Evolutionary conservation across 192 early-diverging fungal species (phyloP).

Genomic region (Rhizoclosmatium sp.): DNA sequence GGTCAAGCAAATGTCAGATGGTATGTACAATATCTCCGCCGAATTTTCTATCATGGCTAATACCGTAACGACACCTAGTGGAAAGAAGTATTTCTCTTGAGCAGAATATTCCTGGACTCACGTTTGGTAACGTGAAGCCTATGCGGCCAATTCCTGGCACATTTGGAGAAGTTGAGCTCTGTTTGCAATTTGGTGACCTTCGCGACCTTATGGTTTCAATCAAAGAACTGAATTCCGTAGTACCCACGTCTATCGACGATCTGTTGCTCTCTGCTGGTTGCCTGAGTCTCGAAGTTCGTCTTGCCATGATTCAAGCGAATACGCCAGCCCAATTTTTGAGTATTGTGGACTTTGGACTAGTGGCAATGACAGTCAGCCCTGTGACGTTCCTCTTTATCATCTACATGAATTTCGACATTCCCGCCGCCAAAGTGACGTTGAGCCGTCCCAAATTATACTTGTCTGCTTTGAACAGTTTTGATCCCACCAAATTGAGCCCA

Average conservation of each 20-base stretch:
- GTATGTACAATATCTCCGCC: background rate
- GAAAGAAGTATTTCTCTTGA: too few relatives aligned
- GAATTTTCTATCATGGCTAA: background rate
- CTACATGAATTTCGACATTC: background rate
- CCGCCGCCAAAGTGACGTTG: background rate
- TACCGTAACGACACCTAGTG: background rate
- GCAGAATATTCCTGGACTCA: too few relatives aligned
- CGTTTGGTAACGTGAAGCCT: too few relatives aligned
- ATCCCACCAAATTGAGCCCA: background rate
- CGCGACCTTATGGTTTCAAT: background rate
- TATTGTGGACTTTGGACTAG: background rate
- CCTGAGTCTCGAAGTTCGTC: background rate
- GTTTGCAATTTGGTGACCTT: too few relatives aligned
- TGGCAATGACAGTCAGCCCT: background rate
- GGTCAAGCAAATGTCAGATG: background rate
- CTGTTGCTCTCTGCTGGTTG: background rate
- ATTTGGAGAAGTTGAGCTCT: too few relatives aligned
- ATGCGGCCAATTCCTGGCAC: too few relatives aligned
- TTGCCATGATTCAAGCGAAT: background rate
- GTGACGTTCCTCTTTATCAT: background rate
- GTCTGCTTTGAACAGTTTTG: background rate
- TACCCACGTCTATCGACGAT: background rate
- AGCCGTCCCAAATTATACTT: conserved; percentile 16
- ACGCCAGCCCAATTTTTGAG: background rate
- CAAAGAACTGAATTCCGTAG: background rate